Evolutionary conservation across 78 protist species (phyloP).

Genomic region (Speleostelium caveatum): DNA sequence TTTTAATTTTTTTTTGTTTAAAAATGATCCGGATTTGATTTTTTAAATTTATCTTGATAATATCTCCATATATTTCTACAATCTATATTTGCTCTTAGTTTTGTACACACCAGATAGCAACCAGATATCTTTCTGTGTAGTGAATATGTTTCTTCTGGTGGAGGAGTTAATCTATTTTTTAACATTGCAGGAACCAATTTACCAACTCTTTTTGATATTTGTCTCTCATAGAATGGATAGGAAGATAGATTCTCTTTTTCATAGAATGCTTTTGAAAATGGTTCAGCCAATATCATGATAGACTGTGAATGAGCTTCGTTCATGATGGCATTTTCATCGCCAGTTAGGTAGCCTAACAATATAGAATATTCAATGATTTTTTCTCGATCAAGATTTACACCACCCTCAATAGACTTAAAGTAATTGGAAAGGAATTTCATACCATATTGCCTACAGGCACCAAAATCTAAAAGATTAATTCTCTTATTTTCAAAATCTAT

Average conservation of each 20-base stretch:
- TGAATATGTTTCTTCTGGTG: slow-evolving; percentile 91
- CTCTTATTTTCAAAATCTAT: slow-evolving; percentile 76
- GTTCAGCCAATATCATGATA: slow-evolving; percentile 79
- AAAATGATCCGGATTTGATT: too few relatives aligned
- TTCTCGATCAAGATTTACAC: slow-evolving; percentile 48
- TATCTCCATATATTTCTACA: slow-evolving; percentile 58
- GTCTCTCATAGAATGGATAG: slow-evolving; percentile 70
- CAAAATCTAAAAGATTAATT: slow-evolving; percentile 91
- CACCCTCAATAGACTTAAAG: slow-evolving; percentile 86
- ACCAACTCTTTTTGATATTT: slow-evolving; percentile 70
- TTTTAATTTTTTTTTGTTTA: too few relatives aligned
- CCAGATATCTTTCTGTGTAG: slow-evolving; percentile 93
- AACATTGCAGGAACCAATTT: slow-evolving; percentile 88
- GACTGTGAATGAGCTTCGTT: slow-evolving; percentile 88
- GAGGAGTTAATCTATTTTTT: slow-evolving; percentile 87
- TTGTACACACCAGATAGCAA: slow-evolving; percentile 84
- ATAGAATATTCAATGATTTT: slow-evolving; percentile 71
- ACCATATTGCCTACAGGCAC: slow-evolving; percentile 86
- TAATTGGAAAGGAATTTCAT: slow-evolving; percentile 79
- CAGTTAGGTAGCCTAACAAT: slow-evolving; percentile 90
- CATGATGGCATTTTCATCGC: slow-evolving; percentile 90
- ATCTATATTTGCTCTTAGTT: slow-evolving; percentile 78
- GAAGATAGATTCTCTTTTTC: neutral
- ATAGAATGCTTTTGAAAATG: slow-evolving; percentile 60
- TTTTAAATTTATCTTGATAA: slow-evolving; percentile 5